Percentiles rank a stretch among this genome's conserved stretches.
Evolutionary conservation across 768 basidiomycete genomes (phyloP).

Genomic region (Auricularia sp.): DNA sequence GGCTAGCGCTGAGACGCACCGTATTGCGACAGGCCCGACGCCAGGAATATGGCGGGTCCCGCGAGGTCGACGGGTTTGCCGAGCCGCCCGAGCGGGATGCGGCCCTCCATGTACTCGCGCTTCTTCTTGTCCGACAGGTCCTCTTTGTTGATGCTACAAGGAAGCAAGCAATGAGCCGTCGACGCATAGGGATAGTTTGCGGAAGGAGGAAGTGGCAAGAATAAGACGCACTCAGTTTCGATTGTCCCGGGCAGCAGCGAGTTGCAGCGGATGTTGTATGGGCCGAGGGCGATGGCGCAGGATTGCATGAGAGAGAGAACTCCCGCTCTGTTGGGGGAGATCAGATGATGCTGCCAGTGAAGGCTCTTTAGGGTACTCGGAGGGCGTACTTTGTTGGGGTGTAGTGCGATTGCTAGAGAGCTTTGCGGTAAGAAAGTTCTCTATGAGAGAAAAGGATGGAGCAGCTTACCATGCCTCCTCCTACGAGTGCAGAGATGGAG

Average conservation of each 20-base stretch:
- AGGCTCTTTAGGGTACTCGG: neutral
- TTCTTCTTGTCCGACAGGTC: conserved; percentile 54
- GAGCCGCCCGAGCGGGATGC: conserved; percentile 57
- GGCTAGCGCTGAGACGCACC: conserved; percentile 10
- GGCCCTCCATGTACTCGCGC: conserved; percentile 49
- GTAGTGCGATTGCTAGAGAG: neutral
- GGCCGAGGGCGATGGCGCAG: conserved; percentile 67
- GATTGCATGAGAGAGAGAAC: conserved; percentile 73
- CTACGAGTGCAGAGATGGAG: conserved; percentile 71
- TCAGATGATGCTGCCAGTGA: neutral
- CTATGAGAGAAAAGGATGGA: too few relatives aligned
- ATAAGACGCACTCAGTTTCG: conserved; percentile 37
- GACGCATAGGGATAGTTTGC: too few relatives aligned
- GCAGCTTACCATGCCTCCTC: conserved; percentile 37
- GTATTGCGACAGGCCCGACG: conserved; percentile 61
- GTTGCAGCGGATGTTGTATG: conserved; percentile 64
- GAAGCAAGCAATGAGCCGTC: neutral
- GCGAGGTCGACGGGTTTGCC: conserved; percentile 25
- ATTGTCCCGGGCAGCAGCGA: conserved; percentile 69
- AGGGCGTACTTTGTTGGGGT: neutral
- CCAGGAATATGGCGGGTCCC: conserved; percentile 57
- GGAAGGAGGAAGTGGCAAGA: too few relatives aligned
- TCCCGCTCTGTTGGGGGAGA: conserved; percentile 57
- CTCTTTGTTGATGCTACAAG: conserved; percentile 53
- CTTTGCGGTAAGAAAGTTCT: neutral